These are phyloP conservation scores for Arachnomyces sp. DNA, from an alignment of 2,329 filamentous ascomycete genomes.

Conservation along the genomic window DNA sequence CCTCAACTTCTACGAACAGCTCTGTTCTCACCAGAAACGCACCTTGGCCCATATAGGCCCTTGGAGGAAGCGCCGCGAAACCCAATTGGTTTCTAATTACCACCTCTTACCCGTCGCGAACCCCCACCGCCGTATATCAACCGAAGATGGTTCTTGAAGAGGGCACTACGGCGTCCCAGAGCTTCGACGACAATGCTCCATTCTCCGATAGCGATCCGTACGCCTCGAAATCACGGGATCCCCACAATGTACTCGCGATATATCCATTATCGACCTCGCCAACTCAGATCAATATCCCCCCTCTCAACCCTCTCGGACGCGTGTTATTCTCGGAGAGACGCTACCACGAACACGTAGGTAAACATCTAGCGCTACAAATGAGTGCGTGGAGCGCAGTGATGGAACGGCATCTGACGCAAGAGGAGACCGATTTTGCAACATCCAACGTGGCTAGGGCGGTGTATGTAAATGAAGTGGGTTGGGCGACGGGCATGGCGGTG, in stretches of 20 bases:
- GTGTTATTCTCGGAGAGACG: slow-evolving; percentile 19
- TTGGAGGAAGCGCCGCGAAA: no score
- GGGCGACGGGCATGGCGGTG: slow-evolving; percentile 13
- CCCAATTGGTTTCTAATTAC: no score
- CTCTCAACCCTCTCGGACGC: slow-evolving; percentile 20
- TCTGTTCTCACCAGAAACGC: no score
- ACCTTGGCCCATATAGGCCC: no score
- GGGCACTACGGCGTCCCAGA: no score
- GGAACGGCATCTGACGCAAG: slow-evolving; percentile 23
- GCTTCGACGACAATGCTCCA: slow-evolving; percentile 5
- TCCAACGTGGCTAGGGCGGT: slow-evolving; percentile 13
- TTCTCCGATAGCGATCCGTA: slow-evolving; percentile 9
- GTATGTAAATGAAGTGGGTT: slow-evolving; percentile 14
- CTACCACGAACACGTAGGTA: slow-evolving; percentile 14
- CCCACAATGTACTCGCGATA: slow-evolving; percentile 10
- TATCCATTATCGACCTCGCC: slow-evolving; percentile 8
- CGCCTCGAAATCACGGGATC: slow-evolving; percentile 2
- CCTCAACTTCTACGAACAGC: no score
- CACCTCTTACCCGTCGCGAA: no score
- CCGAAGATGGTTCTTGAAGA: no score
- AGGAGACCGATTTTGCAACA: slow-evolving; percentile 27
- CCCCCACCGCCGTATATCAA: no score
- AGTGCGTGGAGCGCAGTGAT: slow-evolving; percentile 16
- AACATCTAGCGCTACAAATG: slow-evolving; percentile 11
- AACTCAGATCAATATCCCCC: slow-evolving; percentile 18